Base-by-base conservation (phyloP, 2,329 filamentous ascomycete genomes). In the Alternaria metachromatica region DNA sequence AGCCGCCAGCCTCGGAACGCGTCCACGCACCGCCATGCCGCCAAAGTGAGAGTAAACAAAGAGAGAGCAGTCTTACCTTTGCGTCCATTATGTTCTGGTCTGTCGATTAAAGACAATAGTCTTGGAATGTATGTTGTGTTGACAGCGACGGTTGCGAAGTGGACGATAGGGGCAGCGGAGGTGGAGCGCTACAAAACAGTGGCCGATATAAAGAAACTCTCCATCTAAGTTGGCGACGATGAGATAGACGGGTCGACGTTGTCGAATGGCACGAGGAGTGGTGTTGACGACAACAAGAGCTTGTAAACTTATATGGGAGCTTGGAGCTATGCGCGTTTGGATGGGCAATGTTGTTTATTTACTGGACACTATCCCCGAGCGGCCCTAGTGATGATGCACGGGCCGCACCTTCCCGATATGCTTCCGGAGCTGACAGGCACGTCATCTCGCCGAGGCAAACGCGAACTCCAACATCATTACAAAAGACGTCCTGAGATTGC, bases 71-170 rank as follows among this genome's bases (percentile, higher is more conserved):
- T 58, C 74, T 74, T 77, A 83, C 82, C 78, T 83, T 83, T 74
- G 81, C 81, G 64, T 83, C 81, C 82, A 83, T 83, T 66, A 51
- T 79, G 72, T 55, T 65, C 58, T 62, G 55, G 64, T 58, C 53
- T 54, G 63, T 65, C 65, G 65, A 72, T 73, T 65, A 66, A 70
- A 60, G 65, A 61, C 59, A 33, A 66, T 62, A 60, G 62, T 57
- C 60, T 60, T 44, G 37, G 58, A 46, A 64, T 62, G 58, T 63
- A 60, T 68, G 63, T 64, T 62, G 30, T 62, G 62, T 37, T 58
- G 69, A 68, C 67, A 68, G 63, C 65, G 71, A 72, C 64, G 63
- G 69, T 65, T 54, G 66, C 58, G 45, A 61, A 65, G 50, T 70
- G 69, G 60, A 69, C 66, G 63, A 67, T 71, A 73, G 73, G 71